Percentiles rank a stretch among this genome's conserved stretches.
Evolutionary conservation across 2,329 filamentous ascomycete genomes (phyloP).

Genomic region (Teratosphaeriaceae sp.): DNA sequence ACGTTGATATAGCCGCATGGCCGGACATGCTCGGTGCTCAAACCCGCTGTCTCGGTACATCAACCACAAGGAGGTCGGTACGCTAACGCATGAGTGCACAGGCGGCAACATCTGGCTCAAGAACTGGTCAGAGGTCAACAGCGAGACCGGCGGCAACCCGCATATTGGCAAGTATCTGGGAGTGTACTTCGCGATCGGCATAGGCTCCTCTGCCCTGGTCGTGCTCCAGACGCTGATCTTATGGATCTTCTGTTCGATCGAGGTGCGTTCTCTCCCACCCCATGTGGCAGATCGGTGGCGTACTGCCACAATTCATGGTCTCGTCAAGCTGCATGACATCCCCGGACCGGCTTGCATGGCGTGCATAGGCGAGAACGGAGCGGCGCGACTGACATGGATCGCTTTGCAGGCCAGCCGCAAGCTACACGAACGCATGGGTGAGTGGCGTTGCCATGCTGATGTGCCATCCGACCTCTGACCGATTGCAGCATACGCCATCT

Average conservation of each 20-base stretch:
- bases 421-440: conserved; percentile 90
- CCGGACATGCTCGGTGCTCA: conserved; percentile 19
- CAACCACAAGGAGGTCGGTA: conserved; percentile 4
- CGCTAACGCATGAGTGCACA: conserved; percentile 30
- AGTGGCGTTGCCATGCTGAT: too few relatives aligned
- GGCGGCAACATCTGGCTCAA: conserved; percentile 89
- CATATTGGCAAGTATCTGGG: conserved; percentile 85
- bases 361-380: conserved; percentile 16
- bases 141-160: conserved; percentile 59
- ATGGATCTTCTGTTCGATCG: conserved; percentile 99
- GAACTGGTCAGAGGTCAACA: conserved; percentile 79
- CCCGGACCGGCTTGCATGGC: conserved; percentile 8
- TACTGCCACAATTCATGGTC: conserved; percentile 1
- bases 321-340: conserved; percentile 11
- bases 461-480: too few relatives aligned
- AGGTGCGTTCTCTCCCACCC: conserved; percentile 50
- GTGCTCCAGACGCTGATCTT: conserved; percentile 89
- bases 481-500: conserved; percentile 52
- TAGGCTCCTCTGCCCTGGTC: conserved; percentile 77
- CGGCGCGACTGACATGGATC: conserved; percentile 14
- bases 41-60: neutral
- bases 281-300: neutral
- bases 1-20: neutral
- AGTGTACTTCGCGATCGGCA: conserved; percentile 90
- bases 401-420: conserved; percentile 72